These are phyloP conservation scores for Astrothelium subdiscretum DNA, from an alignment of 495 filamentous ascomycete species.

Conservation along the genomic window DNA sequence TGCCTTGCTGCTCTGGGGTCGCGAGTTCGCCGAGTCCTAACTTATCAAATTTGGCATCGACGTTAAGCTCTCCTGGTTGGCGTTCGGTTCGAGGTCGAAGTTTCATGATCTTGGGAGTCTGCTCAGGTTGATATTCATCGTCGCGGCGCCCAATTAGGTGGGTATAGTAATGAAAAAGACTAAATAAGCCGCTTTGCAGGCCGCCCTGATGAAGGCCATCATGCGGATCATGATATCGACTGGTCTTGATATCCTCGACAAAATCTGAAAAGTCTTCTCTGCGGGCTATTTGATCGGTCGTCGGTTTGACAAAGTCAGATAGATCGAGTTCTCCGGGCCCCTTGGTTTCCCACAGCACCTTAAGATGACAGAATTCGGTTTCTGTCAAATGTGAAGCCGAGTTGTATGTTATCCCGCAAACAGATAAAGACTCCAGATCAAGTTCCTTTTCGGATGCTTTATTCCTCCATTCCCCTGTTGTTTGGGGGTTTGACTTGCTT, in stretches of 20 bases:
- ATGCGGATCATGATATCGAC: background rate
- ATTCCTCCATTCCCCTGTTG: background rate
- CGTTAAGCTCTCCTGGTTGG: background rate
- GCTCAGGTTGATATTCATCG: background rate
- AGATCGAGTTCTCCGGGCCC: background rate
- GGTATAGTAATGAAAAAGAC: background rate
- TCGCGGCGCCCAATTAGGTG: background rate
- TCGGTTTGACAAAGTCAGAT: background rate
- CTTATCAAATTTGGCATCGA: background rate
- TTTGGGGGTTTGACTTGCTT: background rate
- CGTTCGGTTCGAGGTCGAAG: background rate
- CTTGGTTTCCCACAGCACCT: background rate
- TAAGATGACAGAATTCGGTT: background rate
- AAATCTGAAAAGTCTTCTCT: background rate
- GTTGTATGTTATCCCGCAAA: background rate
- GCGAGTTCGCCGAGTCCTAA: background rate
- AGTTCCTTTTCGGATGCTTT: background rate
- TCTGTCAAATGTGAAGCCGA: background rate
- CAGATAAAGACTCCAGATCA: background rate
- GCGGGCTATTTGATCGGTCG: background rate
- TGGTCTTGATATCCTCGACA: background rate
- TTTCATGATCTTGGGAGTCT: background rate
- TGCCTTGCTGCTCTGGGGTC: background rate
- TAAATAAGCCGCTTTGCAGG: background rate
- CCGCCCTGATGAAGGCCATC: background rate